Percentiles rank a stretch among this genome's conserved stretches.
These are phyloP conservation scores for Calocybe gambosa DNA, from an alignment of 1,284 basidiomycete species.

Conservation along the genomic window DNA sequence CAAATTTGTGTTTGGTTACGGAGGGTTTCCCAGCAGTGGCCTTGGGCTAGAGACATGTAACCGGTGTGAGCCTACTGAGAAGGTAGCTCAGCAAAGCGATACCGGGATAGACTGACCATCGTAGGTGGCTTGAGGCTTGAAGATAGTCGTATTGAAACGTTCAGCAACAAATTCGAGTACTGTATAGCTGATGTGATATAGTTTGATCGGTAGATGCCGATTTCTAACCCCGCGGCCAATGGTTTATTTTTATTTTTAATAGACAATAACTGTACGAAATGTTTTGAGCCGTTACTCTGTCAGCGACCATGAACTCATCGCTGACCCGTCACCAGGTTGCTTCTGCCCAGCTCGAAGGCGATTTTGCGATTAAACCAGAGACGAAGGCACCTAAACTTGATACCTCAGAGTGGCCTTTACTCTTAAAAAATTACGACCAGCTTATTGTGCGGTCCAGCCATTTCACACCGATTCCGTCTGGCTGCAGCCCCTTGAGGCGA, in stretches of 20 bases:
- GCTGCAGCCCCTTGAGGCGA: conserved; percentile 89
- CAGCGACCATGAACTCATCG: conserved; percentile 41
- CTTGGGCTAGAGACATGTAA: conserved; percentile 51
- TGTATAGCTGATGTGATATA: conserved; percentile 36
- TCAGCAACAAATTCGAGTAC: conserved; percentile 18
- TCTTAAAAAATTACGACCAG: conserved; percentile 99
- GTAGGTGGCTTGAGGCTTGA: conserved; percentile 22
- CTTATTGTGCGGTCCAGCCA: conserved; percentile 91
- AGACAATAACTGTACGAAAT: too few relatives aligned
- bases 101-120: conserved; percentile 62
- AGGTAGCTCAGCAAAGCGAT: conserved; percentile 85
- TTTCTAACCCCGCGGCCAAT: conserved; percentile 12
- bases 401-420: conserved; percentile 95
- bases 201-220: conserved; percentile 20
- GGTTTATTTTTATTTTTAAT: not conserved
- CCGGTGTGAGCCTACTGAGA: conserved; percentile 84
- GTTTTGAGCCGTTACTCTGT: too few relatives aligned
- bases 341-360: conserved; percentile 65
- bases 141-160: not conserved
- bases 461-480: conserved; percentile 95
- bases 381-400: conserved; percentile 72
- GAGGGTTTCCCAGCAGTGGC: conserved; percentile 64
- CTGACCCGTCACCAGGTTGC: conserved; percentile 64
- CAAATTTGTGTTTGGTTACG: conserved; percentile 83
- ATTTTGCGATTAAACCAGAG: conserved; percentile 84